These are phyloP conservation scores for Chaetomiaceae sp. DNA, from an alignment of 2,329 filamentous ascomycete species.

Conservation along the genomic window DNA sequence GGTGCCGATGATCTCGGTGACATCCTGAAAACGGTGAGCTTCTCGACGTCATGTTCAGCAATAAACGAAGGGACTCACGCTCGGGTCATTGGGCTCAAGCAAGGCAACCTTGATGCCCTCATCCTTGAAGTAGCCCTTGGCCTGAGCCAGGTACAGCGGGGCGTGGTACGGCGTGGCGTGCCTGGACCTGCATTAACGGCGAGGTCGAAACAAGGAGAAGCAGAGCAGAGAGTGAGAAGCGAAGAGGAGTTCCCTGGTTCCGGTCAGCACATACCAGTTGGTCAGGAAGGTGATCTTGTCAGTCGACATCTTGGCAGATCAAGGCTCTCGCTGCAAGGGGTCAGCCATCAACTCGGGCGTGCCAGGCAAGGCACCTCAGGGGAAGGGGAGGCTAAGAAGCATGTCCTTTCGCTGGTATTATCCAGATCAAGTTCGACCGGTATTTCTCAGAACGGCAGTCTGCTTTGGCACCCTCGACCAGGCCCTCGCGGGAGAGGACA, in stretches of 20 bases:
- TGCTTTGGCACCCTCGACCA: background rate
- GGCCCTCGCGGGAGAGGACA: background rate
- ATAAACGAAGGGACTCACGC: constrained; percentile 40
- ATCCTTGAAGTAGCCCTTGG: constrained; percentile 69
- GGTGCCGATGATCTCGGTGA: constrained; percentile 75
- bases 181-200: constrained; percentile 41
- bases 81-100: constrained; percentile 74
- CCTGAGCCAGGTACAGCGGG: constrained; percentile 71
- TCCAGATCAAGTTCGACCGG: constrained; percentile 85
- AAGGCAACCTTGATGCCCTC: constrained; percentile 74
- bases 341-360: constrained; percentile 38
- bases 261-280: constrained; percentile 60
- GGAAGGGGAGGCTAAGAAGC: constrained; percentile 56
- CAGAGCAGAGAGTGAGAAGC: background rate
- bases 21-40: constrained; percentile 49
- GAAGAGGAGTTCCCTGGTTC: background rate
- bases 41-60: background rate
- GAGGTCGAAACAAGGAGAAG: too few species aligned
- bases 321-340: constrained; percentile 40
- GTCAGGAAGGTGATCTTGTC: constrained; percentile 83
- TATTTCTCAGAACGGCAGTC: constrained; percentile 64
- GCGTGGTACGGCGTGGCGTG: constrained; percentile 79
- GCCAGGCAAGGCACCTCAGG: constrained; percentile 24
- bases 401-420: constrained; percentile 95
- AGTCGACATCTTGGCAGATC: constrained; percentile 62